Conservation (phyloP, 495 filamentous ascomycete genomes). For the Aspergillus campestris region DNA sequence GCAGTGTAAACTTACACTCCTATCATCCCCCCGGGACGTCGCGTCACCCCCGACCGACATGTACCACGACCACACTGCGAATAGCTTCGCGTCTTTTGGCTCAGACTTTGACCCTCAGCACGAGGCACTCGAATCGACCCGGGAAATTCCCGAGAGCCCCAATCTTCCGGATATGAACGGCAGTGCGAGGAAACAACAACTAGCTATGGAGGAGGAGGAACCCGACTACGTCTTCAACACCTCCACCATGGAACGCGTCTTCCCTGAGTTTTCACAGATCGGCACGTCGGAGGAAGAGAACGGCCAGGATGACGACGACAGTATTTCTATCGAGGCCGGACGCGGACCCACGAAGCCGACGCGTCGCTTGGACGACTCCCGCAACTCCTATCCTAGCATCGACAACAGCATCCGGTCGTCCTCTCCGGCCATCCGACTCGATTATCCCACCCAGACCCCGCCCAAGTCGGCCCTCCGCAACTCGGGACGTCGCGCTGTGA, state of each 20-base stretch:
- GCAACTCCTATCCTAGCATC: slow-evolving; percentile 38
- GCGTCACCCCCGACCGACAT: slow-evolving; percentile 14
- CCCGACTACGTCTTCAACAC: slow-evolving; percentile 50
- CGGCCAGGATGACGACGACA: slow-evolving; percentile 23
- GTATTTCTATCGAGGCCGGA: slow-evolving; percentile 38
- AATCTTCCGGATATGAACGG: slow-evolving; percentile 30
- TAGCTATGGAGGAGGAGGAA: slow-evolving; percentile 22
- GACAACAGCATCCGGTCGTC: slow-evolving; percentile 41
- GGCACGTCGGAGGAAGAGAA: slow-evolving; percentile 35
- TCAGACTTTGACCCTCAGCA: slow-evolving; percentile 46
- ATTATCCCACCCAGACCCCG: slow-evolving; percentile 36
- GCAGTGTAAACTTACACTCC: not conserved
- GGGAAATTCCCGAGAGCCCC: slow-evolving; percentile 34
- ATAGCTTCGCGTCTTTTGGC: slow-evolving; percentile 25
- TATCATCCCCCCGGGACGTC: not conserved
- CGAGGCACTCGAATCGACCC: slow-evolving; percentile 43
- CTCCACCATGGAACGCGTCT: slow-evolving; percentile 52
- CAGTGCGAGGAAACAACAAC: slow-evolving; percentile 18
- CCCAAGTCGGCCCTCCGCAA: slow-evolving; percentile 25
- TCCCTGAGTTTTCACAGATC: slow-evolving; percentile 51
- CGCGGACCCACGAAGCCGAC: slow-evolving; percentile 28
- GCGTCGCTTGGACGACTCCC: slow-evolving; percentile 33
- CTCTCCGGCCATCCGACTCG: slow-evolving; percentile 37
- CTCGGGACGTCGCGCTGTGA: slow-evolving; percentile 21
- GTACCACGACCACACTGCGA: slow-evolving; percentile 25